Conservation (phyloP, 371 early-diverging fungal species). For the Lichtheimia ramosa region DNA sequence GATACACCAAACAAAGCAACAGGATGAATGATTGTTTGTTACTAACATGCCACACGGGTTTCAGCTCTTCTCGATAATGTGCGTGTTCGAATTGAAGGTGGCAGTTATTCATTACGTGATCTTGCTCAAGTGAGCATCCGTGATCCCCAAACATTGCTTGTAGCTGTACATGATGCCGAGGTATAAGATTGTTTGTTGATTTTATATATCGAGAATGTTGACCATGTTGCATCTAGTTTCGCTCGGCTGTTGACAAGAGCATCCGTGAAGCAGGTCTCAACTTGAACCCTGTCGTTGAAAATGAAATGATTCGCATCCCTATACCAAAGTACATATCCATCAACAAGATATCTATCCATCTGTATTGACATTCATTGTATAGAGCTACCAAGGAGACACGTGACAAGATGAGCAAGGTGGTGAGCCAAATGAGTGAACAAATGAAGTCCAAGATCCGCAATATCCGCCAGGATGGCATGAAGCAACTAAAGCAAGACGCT, state of each 20-base stretch:
- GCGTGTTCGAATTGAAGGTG: slow-evolving; percentile 60
- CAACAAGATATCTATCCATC: no score
- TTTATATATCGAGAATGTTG: neutral
- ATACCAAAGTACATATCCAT: slow-evolving; percentile 75
- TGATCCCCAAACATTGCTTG: slow-evolving; percentile 85
- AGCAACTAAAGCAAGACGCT: slow-evolving; percentile 70
- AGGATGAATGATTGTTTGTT: no score
- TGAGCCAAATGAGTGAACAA: slow-evolving; percentile 69
- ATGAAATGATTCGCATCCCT: slow-evolving; percentile 75
- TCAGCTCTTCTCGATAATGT: slow-evolving; percentile 77
- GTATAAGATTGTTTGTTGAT: slow-evolving; percentile 16
- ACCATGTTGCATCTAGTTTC: slow-evolving; percentile 42
- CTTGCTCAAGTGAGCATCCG: slow-evolving; percentile 84
- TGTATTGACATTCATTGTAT: neutral
- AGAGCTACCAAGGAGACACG: slow-evolving; percentile 81
- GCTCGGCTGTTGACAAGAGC: slow-evolving; percentile 75
- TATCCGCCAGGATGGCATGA: slow-evolving; percentile 74
- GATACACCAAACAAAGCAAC: neutral
- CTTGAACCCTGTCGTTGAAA: slow-evolving; percentile 78
- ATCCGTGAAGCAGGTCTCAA: slow-evolving; percentile 82
- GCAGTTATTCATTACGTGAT: slow-evolving; percentile 60
- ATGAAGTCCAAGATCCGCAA: slow-evolving; percentile 65
- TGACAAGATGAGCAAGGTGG: slow-evolving; percentile 73
- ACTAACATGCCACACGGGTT: neutral
- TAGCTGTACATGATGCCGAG: slow-evolving; percentile 77